A percentile compares a stretch with the other conserved stretches of the same genome.
phyloP scores from a whole-genome alignment of 75 land plant species.

The Ceratopteris richardii region DNA sequence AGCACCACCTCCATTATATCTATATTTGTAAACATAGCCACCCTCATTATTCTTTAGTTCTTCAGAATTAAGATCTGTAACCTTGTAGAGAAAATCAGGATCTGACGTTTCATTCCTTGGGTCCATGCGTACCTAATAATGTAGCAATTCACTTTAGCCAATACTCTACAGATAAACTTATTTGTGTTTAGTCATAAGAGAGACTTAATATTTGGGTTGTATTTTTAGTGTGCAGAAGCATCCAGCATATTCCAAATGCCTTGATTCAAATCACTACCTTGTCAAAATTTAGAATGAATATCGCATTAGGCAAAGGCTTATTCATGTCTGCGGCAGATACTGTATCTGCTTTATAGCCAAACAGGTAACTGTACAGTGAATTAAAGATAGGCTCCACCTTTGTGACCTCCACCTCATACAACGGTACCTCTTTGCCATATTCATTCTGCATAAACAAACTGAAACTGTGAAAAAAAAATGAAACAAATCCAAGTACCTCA shows the following conservation, averaged over 20 bases:
- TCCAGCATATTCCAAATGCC: no score
- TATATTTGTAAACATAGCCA: conserved; percentile 82
- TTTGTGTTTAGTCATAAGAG: no score
- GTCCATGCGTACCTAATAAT: conserved; percentile 85
- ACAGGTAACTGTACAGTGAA: conserved; percentile 65
- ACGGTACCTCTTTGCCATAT: conserved; percentile 76
- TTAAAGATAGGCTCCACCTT: conserved; percentile 66
- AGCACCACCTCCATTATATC: conserved; percentile 93
- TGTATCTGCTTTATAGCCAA: conserved; percentile 52
- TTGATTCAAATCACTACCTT: conserved; percentile 60
- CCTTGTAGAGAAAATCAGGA: conserved; percentile 37
- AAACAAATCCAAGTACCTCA: background rate
- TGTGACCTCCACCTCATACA: conserved; percentile 87
- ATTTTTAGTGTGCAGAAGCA: no score
- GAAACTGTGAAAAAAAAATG: background rate
- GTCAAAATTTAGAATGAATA: conserved; percentile 87
- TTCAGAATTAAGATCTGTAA: conserved; percentile 57
- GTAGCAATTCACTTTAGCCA: background rate
- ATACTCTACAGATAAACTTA: no score
- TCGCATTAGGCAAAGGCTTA: conserved; percentile 63
- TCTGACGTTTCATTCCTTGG: conserved; percentile 63
- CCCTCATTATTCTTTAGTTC: conserved; percentile 79
- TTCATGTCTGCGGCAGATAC: conserved; percentile 41
- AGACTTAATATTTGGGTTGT: no score
- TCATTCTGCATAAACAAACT: conserved; percentile 41